Base-by-base conservation (phyloP, 257 asterid genomes). In the Solanum pinnatisectum region DNA sequence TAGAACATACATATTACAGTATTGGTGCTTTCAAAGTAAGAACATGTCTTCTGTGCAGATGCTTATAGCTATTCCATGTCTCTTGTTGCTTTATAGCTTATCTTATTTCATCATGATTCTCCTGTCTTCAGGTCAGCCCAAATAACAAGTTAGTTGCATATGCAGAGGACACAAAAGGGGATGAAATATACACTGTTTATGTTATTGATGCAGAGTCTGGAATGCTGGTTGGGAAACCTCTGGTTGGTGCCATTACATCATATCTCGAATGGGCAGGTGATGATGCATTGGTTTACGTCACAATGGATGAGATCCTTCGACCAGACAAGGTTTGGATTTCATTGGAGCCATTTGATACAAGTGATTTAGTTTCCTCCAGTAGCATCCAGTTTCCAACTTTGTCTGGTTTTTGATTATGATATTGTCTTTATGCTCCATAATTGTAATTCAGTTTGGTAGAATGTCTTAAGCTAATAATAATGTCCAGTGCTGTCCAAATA, bases 151-250 rank as follows among this genome's bases (percentile, higher is more conserved):
- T 95, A 90, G 94, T 96, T 30, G 98, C 99, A 86, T 96, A 95
- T 91, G 97, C 99, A 60, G 98, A 96, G 90, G 99, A 96, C 79
- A 95, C 96, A 37, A 95, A 94, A 90, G 99, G 99, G 88, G 96
- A 95, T 91, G 99, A 97, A 88, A 95, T 94, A 65, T 97, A 93
- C 91, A 93, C 96, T 56, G 93, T 95, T 89, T 88, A 95, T 90
- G 90, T 95, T 77, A 94, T 97, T 85, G 98, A 97, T 92, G 94
- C 94, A 27, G 98, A 95, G 92, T 93, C 99, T 86, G 93, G 72
- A 88, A 84, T 91, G 78, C 95, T 91, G 89, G 93, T 93, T 86
- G 98, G 94, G 74, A 89, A 94, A 88, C 96, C 98, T 89, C 88
- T 96, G 88, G 92, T 89, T 92, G 98, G 94, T 87, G 90, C 67